Evolutionary conservation across 768 basidiomycete species (phyloP).

Genomic region (Leucocoprinus sp.): DNA sequence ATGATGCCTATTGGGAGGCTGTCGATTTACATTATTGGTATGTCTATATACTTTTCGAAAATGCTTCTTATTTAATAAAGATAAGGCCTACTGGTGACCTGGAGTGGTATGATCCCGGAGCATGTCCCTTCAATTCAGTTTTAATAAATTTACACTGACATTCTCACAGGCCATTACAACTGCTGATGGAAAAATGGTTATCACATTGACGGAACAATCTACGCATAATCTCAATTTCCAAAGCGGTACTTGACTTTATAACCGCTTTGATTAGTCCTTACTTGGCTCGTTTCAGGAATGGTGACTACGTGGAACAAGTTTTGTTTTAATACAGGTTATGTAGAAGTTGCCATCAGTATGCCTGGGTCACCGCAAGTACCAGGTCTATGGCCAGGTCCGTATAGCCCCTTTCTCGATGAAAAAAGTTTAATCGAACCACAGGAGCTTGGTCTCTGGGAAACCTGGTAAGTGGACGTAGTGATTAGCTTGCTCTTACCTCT

Average conservation of each 20-base stretch:
- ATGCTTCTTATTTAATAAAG: conserved; percentile 7
- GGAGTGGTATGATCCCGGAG: conserved; percentile 75
- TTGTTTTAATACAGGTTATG: conserved; percentile 84
- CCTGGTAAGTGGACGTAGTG: conserved; percentile 25
- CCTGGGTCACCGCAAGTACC: conserved; percentile 49
- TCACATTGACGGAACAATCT: conserved; percentile 60
- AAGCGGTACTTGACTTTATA: conserved; percentile 43
- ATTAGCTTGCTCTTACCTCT: conserved; percentile 13
- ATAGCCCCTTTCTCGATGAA: not conserved
- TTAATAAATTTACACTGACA: not conserved
- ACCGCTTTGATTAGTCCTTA: conserved; percentile 21
- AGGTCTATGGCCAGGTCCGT: conserved; percentile 70
- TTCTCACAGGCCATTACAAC: conserved; percentile 54
- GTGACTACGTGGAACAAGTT: conserved; percentile 85
- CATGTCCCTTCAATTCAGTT: conserved; percentile 19
- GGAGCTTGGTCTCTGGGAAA: conserved; percentile 72
- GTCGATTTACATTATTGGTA: conserved; percentile 77
- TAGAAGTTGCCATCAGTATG: conserved; percentile 67
- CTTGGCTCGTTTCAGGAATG: conserved; percentile 37
- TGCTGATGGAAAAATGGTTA: conserved; percentile 60
- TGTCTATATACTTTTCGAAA: conserved; percentile 13
- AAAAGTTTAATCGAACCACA: no score
- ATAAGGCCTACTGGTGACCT: conserved; percentile 58
- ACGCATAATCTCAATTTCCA: conserved; percentile 77
- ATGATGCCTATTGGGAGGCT: conserved; percentile 82